Conservation (phyloP, 805 yeast genomes). For the Ogataea siamensis region DNA sequence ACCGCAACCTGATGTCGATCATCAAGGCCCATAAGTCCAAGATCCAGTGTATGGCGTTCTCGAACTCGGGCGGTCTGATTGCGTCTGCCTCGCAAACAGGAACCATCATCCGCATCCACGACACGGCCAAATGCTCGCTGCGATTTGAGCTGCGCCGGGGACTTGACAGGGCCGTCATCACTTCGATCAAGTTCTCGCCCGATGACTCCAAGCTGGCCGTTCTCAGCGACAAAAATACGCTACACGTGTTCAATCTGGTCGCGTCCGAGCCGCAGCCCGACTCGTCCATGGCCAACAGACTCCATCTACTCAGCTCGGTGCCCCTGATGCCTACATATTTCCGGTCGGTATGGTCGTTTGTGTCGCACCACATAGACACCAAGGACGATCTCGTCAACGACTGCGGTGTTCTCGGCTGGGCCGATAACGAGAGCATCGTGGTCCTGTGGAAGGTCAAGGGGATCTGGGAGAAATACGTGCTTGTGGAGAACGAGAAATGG, state of each 20-base stretch:
- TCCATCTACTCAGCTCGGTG: slow-evolving; percentile 61
- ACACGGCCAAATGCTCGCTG: slow-evolving; percentile 63
- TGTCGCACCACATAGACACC: slow-evolving; percentile 55
- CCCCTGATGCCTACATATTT: slow-evolving; percentile 66
- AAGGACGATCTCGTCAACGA: slow-evolving; percentile 34
- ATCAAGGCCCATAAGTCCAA: slow-evolving; percentile 74
- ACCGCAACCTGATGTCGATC: slow-evolving; percentile 60
- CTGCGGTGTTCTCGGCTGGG: slow-evolving; percentile 66
- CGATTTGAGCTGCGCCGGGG: slow-evolving; percentile 90
- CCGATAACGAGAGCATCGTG: slow-evolving; percentile 67
- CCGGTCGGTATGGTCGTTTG: slow-evolving; percentile 85
- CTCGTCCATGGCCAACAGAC: slow-evolving; percentile 42
- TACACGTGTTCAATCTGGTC: slow-evolving; percentile 70
- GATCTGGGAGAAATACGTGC: slow-evolving; percentile 83
- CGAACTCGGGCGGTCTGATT: slow-evolving; percentile 60
- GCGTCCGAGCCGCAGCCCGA: slow-evolving; percentile 31
- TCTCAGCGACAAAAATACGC: slow-evolving; percentile 82
- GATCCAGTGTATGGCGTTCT: slow-evolving; percentile 61
- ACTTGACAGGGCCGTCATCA: slow-evolving; percentile 75
- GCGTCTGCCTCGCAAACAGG: slow-evolving; percentile 86
- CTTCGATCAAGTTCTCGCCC: slow-evolving; percentile 81
- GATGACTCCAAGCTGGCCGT: slow-evolving; percentile 76
- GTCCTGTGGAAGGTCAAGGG: slow-evolving; percentile 72
- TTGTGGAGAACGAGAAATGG: slow-evolving; percentile 55
- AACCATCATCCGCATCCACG: slow-evolving; percentile 72